Evolutionary conservation across 169 alveolate genomes (phyloP), one percentile per base, ranked within the genome.

Genomic region (Cytauxzoon felis): DNA sequence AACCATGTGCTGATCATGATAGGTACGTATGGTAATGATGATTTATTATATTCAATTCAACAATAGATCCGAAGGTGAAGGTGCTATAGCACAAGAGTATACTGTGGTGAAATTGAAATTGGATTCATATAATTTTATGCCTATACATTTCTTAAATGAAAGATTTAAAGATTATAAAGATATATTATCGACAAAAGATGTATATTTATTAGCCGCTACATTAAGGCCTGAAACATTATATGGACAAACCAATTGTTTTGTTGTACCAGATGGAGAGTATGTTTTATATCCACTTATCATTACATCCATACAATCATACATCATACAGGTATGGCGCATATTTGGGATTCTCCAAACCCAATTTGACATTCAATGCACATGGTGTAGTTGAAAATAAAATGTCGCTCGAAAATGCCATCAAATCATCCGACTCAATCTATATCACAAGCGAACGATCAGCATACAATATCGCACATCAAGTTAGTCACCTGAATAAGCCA

Each of bases 1-100:
- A 96, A 86, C 98, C 99, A 23, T 96, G 99, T 69, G 99, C 99
- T 5, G 99, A 98, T 80, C 99, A 97, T 68, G 99, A 96, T 71
- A 38, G 45, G 45, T 38, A 38, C 66, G 34, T 38, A 13, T 38
- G 45, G 19, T 13, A 13, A 38, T 38, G 13, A 13, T 13, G 13
- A 13, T 13, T 38, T 38, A 38, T n/a, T n/a, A 38, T 38, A 38
- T 38, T n/a, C n/a, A n/a, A n/a, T n/a, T n/a, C n/a, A n/a, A n/a
- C 45, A 13, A 38, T 16, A 50, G 92, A 5, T 80, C 92, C 9
- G 90, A 81, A 72, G 92, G 92, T 18, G 92, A 87, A 36, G 92
- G 92, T n/a, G 92, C 82, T 4, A 79, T 80, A 0, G 95, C 98
- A 5, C 98, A 98, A 88, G 99, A 98, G 81, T 98, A 96, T 90